These are phyloP conservation scores for Sporisorium exsertum DNA, from an alignment of 1,284 basidiomycete genomes.

Conservation along the genomic window DNA sequence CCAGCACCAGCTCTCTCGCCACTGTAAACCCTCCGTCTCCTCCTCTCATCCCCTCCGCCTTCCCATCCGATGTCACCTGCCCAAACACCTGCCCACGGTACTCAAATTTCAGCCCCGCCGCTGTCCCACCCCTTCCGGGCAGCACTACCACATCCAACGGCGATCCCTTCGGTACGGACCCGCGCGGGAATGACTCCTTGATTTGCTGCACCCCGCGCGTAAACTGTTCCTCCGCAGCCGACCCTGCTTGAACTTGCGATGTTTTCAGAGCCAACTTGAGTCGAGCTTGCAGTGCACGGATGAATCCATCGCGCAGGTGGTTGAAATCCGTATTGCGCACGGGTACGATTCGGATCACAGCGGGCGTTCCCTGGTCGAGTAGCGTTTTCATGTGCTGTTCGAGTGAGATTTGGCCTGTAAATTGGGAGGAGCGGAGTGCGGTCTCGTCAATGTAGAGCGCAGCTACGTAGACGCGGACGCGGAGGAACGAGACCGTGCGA, in stretches of 20 bases:
- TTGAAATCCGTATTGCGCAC: constrained; percentile 82
- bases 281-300: constrained; percentile 78
- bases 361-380: constrained; percentile 49
- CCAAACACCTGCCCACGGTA: constrained; percentile 50
- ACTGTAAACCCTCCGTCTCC: constrained; percentile 38
- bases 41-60: constrained; percentile 1
- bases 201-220: constrained; percentile 68
- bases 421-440: neutral
- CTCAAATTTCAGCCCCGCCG: constrained; percentile 41
- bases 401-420: constrained; percentile 2
- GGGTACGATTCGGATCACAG: constrained; percentile 74
- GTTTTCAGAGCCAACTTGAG: constrained; percentile 72
- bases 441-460: constrained; percentile 83
- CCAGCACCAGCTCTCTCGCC: constrained; percentile 58
- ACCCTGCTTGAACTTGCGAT: constrained; percentile 7
- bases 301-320: constrained; percentile 86
- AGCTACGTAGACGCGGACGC: constrained; percentile 84
- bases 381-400: constrained; percentile 39
- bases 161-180: constrained; percentile 55
- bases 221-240: constrained; percentile 54
- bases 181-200: constrained; percentile 71
- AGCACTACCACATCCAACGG: constrained; percentile 69
- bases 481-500: constrained; percentile 83
- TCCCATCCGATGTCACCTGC: constrained; percentile 16
- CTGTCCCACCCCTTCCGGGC: neutral